Evolutionary conservation across 305 asterid species (phyloP).

Genomic region (Solanum chacoense): DNA sequence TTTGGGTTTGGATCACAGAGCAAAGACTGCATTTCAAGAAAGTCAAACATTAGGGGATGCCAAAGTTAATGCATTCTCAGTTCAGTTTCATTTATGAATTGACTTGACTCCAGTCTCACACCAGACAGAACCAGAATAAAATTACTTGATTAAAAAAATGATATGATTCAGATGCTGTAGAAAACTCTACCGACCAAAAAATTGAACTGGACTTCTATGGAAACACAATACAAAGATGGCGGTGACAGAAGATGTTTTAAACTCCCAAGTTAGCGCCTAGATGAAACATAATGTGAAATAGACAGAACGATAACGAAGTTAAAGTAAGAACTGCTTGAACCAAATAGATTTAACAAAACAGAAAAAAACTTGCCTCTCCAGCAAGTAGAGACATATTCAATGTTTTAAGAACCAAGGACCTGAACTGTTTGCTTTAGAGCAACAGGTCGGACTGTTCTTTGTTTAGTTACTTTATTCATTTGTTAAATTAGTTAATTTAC

Average conservation of each 20-base stretch:
- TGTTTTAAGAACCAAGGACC: not conserved
- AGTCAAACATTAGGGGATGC: not conserved
- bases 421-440: not conserved
- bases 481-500: not conserved
- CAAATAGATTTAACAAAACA: not conserved
- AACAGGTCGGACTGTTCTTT: not conserved
- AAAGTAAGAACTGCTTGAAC: not conserved
- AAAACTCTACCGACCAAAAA: not conserved
- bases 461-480: not conserved
- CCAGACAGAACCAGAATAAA: not conserved
- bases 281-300: not conserved
- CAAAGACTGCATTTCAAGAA: conserved; percentile 5
- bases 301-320: not conserved
- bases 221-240: not conserved
- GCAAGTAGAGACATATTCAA: not conserved
- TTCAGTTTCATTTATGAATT: not conserved
- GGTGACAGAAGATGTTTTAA: not conserved
- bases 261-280: not conserved
- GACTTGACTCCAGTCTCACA: not conserved
- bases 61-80: not conserved
- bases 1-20: conserved; percentile 14
- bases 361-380: not conserved
- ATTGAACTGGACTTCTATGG: not conserved
- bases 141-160: not conserved
- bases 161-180: not conserved